These are phyloP conservation scores for Syzygium syzygioides DNA, from an alignment of 441 rosid species.

Conservation along the genomic window DNA sequence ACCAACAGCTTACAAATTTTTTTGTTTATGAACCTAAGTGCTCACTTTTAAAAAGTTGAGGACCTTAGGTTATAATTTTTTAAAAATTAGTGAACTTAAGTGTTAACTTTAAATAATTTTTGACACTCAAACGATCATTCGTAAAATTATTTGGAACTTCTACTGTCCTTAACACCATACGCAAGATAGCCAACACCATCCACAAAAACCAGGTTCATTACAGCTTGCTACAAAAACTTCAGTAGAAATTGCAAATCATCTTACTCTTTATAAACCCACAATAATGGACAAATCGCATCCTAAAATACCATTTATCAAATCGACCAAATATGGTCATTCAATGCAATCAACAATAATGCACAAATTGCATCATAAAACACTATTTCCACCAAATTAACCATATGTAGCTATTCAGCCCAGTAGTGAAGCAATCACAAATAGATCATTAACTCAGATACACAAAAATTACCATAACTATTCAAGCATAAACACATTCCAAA, in stretches of 20 bases:
- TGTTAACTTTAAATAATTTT: neutral
- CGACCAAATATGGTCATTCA: neutral
- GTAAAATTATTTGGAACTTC: neutral
- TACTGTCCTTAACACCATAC: neutral
- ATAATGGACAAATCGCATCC: neutral
- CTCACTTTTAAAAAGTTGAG: neutral
- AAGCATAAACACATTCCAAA: neutral
- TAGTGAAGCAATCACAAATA: neutral
- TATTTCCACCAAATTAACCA: too few species aligned
- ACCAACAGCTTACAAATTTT: neutral
- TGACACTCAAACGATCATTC: neutral
- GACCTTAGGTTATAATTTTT: neutral
- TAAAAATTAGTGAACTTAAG: neutral
- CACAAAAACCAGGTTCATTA: neutral
- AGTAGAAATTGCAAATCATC: neutral
- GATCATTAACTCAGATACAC: neutral
- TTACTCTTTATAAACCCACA: too few species aligned
- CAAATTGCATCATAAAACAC: too few species aligned
- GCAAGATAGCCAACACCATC: neutral
- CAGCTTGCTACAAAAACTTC: accelerated
- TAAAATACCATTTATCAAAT: neutral
- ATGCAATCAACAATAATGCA: too few species aligned
- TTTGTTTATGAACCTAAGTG: neutral
- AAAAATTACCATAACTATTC: neutral
- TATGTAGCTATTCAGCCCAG: too few species aligned